These are phyloP conservation scores for Dactylellina haptotyla DNA, from an alignment of 2,329 filamentous ascomycete genomes.

Conservation along the genomic window DNA sequence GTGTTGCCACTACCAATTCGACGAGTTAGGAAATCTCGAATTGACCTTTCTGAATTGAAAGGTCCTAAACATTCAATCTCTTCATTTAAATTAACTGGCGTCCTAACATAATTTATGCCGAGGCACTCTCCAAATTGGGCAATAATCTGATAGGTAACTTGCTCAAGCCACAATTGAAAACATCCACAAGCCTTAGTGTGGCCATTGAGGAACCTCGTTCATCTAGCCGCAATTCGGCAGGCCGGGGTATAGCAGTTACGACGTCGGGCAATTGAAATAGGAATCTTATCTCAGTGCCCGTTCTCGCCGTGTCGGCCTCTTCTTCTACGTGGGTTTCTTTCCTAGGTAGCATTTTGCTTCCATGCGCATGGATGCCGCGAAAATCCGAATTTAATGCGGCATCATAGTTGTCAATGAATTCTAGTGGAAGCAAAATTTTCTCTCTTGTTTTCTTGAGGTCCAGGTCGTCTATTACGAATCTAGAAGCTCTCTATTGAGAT, in stretches of 20 bases:
- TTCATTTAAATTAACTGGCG: slow-evolving; percentile 17
- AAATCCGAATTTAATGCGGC: slow-evolving; percentile 28
- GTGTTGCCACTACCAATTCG: background rate
- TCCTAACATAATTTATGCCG: background rate
- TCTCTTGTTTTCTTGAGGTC: background rate
- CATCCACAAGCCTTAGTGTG: slow-evolving; percentile 6
- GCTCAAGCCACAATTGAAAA: slow-evolving; percentile 23
- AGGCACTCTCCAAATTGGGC: background rate
- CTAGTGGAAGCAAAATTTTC: background rate
- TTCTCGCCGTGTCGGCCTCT: background rate
- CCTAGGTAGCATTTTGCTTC: background rate
- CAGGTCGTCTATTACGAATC: slow-evolving; percentile 26
- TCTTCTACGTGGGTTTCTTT: background rate
- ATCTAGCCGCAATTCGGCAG: slow-evolving; percentile 43
- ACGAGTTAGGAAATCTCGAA: background rate
- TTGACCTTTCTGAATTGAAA: slow-evolving; percentile 4
- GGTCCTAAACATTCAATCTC: slow-evolving; percentile 1
- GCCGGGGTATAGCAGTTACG: slow-evolving; percentile 4
- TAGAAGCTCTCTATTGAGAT: slow-evolving; percentile 21
- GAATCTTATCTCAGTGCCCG: slow-evolving; percentile 25
- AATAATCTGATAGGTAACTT: background rate
- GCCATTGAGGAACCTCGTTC: background rate
- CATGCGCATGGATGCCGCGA: slow-evolving; percentile 16
- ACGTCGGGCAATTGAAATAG: slow-evolving; percentile 20
- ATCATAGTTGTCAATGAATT: slow-evolving; percentile 18